Evolutionary conservation across 2,329 filamentous ascomycete species (phyloP).

Genomic region (Paecilomyces niveus): DNA sequence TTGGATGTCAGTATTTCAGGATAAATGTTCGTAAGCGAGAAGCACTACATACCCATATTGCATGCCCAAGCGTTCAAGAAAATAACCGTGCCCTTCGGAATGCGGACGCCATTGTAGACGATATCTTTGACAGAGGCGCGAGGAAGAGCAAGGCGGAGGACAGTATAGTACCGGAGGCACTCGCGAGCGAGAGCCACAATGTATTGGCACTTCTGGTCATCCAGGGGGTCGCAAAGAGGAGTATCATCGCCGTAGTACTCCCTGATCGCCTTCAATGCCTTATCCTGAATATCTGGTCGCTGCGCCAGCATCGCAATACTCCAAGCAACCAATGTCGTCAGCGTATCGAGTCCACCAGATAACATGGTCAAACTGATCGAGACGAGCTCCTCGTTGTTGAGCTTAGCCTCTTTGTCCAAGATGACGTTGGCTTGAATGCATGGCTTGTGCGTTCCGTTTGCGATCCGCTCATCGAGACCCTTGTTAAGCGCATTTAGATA

Average conservation of each 20-base stretch:
- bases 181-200: slow-evolving; percentile 58
- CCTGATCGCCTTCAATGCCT: slow-evolving; percentile 50
- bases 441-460: slow-evolving; percentile 52
- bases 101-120: slow-evolving; percentile 49
- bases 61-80: slow-evolving; percentile 64
- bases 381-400: slow-evolving; percentile 57
- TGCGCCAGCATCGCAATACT: slow-evolving; percentile 54
- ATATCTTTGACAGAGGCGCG: slow-evolving; percentile 56
- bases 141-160: slow-evolving; percentile 56
- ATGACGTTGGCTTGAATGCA: slow-evolving; percentile 64
- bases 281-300: slow-evolving; percentile 56
- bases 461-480: slow-evolving; percentile 55
- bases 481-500: slow-evolving; percentile 53
- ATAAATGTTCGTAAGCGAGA: background rate
- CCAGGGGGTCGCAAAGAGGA: slow-evolving; percentile 53
- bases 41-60: slow-evolving; percentile 51
- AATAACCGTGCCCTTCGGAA: slow-evolving; percentile 57
- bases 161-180: slow-evolving; percentile 56
- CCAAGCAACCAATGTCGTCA: slow-evolving; percentile 61
- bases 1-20: background rate
- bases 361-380: slow-evolving; percentile 64
- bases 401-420: slow-evolving; percentile 54
- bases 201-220: slow-evolving; percentile 59
- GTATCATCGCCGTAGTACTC: slow-evolving; percentile 46
- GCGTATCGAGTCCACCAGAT: slow-evolving; percentile 59